phyloP scores from a whole-genome alignment of 352 stramenopile genomes.

The Pythium plurisporium region DNA sequence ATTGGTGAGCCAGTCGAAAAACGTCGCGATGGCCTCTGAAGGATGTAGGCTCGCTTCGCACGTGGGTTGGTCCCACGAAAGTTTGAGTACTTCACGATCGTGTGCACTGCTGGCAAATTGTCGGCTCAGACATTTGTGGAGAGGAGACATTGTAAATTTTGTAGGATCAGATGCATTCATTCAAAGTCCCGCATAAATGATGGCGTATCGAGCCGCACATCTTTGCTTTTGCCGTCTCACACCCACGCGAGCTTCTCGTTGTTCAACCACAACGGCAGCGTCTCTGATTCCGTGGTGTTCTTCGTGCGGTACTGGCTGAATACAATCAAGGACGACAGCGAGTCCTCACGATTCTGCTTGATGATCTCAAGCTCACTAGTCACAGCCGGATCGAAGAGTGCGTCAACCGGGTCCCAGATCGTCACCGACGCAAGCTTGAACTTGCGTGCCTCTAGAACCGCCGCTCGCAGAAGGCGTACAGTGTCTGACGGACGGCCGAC shows the following conservation, averaged over 20 bases:
- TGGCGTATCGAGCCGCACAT: too few species aligned
- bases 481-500: conserved; percentile 9
- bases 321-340: conserved; percentile 56
- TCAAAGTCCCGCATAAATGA: too few species aligned
- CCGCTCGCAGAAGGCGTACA: conserved; percentile 22
- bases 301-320: conserved; percentile 28
- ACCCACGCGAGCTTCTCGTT: conserved; percentile 65
- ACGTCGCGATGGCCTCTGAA: too few species aligned
- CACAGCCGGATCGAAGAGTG: conserved; percentile 22
- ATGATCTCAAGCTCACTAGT: conserved; percentile 25
- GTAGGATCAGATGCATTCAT: too few species aligned
- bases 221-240: too few species aligned
- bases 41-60: too few species aligned
- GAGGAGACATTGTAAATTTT: too few species aligned
- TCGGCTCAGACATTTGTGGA: too few species aligned
- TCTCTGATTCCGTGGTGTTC: not conserved
- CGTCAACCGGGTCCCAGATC: conserved; percentile 49
- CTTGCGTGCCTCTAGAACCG: conserved; percentile 5
- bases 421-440: conserved; percentile 15
- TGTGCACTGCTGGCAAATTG: too few species aligned
- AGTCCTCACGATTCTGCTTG: conserved; percentile 32
- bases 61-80: too few species aligned
- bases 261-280: conserved; percentile 31
- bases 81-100: too few species aligned
- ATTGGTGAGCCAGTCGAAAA: too few species aligned